Evolutionary conservation across 257 asterid genomes (phyloP).

Genomic region (Solanum virginianum): DNA sequence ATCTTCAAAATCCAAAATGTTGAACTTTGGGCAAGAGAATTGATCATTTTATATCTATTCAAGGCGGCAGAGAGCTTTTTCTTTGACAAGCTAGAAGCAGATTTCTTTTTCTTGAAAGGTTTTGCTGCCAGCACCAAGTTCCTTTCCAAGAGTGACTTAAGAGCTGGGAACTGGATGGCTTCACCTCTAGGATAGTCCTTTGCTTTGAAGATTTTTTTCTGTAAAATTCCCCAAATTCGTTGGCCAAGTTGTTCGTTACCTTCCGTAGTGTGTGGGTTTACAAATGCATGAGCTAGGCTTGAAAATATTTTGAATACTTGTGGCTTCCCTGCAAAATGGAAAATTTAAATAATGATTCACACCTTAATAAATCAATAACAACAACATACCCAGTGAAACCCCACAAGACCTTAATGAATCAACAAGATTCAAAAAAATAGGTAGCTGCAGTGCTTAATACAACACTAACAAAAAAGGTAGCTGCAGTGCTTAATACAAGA

Average conservation of each 20-base stretch:
- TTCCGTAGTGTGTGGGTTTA: conserved; percentile 73
- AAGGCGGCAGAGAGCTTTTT: conserved; percentile 70
- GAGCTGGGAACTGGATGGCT: conserved; percentile 41
- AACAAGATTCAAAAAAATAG: background rate
- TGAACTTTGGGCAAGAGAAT: conserved; percentile 70
- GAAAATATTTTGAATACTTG: conserved; percentile 65
- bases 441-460: background rate
- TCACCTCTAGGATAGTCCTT: conserved; percentile 80
- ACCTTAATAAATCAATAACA: background rate
- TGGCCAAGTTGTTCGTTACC: conserved; percentile 96
- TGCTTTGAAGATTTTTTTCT: conserved; percentile 84
- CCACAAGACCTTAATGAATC: background rate
- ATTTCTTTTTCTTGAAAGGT: conserved; percentile 78
- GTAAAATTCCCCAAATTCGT: conserved; percentile 89
- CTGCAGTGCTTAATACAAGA: background rate
- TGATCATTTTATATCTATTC: conserved; percentile 65
- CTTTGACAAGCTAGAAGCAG: conserved; percentile 48
- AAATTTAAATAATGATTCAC: background rate
- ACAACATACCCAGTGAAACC: too few species aligned
- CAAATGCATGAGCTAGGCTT: conserved; percentile 69
- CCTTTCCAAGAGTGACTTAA: conserved; percentile 69
- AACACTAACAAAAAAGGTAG: background rate
- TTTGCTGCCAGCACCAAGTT: conserved; percentile 74
- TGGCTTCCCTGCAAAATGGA: conserved; percentile 59
- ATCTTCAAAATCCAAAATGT: conserved; percentile 79